Percentiles rank a stretch among this genome's conserved stretches.
Conservation (phyloP, 345 rosid species). For the Camelina neglecta region DNA sequence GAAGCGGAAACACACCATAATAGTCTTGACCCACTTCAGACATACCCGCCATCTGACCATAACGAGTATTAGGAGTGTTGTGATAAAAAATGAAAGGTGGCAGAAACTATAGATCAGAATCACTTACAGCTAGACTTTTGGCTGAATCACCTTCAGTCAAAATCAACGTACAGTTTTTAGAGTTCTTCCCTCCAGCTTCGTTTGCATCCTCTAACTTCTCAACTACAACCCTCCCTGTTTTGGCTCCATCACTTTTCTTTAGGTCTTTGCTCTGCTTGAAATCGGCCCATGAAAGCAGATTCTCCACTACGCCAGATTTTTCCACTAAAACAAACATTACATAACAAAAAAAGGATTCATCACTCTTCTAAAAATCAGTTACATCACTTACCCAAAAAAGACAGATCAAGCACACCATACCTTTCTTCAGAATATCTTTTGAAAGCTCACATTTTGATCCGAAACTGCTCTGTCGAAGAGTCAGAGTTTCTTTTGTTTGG, state of each 20-base stretch:
- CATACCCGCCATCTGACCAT: slow-evolving; percentile 74
- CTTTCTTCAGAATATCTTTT: slow-evolving; percentile 85
- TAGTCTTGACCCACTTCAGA: slow-evolving; percentile 63
- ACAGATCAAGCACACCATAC: slow-evolving; percentile 46
- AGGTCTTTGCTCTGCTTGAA: slow-evolving; percentile 88
- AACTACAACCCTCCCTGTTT: slow-evolving; percentile 62
- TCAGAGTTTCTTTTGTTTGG: slow-evolving; percentile 97
- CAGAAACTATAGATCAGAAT: not conserved
- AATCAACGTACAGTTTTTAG: slow-evolving; percentile 80
- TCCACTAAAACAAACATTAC: slow-evolving; percentile 56
- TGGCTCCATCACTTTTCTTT: slow-evolving; percentile 89
- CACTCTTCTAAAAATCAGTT: not conserved
- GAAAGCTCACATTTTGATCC: slow-evolving; percentile 93
- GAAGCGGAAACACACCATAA: slow-evolving; percentile 91
- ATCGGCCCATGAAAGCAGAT: slow-evolving; percentile 86
- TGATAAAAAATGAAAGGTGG: not conserved
- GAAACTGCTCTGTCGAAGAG: slow-evolving; percentile 93
- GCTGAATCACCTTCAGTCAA: slow-evolving; percentile 99
- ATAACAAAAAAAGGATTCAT: slow-evolving; percentile 4
- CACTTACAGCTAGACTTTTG: slow-evolving; percentile 89
- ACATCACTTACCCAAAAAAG: slow-evolving; percentile 6
- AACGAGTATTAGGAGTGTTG: slow-evolving; percentile 24
- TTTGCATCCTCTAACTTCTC: slow-evolving; percentile 93
- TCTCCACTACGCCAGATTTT: slow-evolving; percentile 81
- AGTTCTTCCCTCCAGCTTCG: slow-evolving; percentile 85